phyloP scores from a whole-genome alignment of 306 rosid genomes.

The Malus sylvestris region DNA sequence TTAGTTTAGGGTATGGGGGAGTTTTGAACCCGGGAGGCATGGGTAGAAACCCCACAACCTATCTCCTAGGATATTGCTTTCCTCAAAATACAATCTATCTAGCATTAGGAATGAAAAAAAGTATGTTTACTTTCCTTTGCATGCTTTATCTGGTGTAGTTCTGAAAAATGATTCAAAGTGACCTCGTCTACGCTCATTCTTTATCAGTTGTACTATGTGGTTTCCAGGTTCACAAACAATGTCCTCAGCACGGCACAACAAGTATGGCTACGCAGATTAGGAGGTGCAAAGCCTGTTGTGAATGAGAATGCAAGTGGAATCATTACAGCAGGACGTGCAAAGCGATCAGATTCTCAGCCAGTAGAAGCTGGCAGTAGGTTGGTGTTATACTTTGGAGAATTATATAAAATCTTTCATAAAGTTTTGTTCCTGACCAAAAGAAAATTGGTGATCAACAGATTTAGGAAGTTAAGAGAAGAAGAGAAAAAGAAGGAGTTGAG shows the following conservation, averaged over 20 bases:
- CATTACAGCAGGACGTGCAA: constrained; percentile 97
- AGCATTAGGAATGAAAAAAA: background rate
- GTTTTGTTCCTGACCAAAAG: background rate
- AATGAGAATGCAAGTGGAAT: constrained; percentile 76
- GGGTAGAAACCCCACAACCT: no score
- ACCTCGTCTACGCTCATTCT: background rate
- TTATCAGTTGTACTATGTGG: background rate
- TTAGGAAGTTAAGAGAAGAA: constrained; percentile 59
- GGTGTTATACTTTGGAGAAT: constrained; percentile 24
- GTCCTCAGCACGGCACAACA: constrained; percentile 98
- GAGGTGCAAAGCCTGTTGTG: constrained; percentile 88
- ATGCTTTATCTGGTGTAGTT: background rate
- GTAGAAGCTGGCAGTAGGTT: constrained; percentile 68
- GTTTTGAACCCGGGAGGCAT: no score
- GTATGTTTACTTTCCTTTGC: background rate
- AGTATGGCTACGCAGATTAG: constrained; percentile 91
- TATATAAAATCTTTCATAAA: constrained; percentile 3
- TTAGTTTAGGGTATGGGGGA: no score
- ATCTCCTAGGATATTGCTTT: background rate
- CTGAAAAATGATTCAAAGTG: background rate
- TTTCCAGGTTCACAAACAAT: constrained; percentile 77
- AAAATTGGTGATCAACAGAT: constrained; percentile 43
- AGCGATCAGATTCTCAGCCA: constrained; percentile 61
- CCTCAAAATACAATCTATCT: background rate
- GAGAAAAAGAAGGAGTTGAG: constrained; percentile 45